phyloP scores from a whole-genome alignment of 352 stramenopile genomes.

The Phytophthora aleatoria region DNA sequence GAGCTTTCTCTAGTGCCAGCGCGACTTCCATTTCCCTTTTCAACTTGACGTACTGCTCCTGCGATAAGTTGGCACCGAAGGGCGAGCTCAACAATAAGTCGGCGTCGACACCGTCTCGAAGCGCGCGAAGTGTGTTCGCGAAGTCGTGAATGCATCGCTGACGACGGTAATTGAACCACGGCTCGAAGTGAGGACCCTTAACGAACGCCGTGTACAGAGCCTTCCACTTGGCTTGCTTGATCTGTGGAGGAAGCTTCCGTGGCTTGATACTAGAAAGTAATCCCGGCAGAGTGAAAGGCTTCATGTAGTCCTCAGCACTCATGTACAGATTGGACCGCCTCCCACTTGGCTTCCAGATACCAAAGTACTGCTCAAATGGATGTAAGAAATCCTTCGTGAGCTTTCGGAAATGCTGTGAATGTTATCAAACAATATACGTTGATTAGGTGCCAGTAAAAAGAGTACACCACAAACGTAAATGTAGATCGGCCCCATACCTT shows the following conservation, averaged over 20 bases:
- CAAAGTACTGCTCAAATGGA: constrained; percentile 90
- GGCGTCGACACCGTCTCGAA: constrained; percentile 54
- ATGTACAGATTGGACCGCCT: constrained; percentile 73
- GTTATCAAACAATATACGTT: neutral
- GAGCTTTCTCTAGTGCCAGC: constrained; percentile 40
- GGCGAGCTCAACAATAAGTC: constrained; percentile 45
- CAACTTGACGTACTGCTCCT: constrained; percentile 50
- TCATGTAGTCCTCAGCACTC: constrained; percentile 70
- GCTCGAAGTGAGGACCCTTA: constrained; percentile 70
- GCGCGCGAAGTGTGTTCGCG: constrained; percentile 50
- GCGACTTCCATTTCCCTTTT: constrained; percentile 55
- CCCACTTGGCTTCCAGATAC: constrained; percentile 72
- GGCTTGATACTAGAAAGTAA: constrained; percentile 66
- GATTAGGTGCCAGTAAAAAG: neutral
- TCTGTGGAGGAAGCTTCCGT: constrained; percentile 58
- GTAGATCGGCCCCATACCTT: constrained; percentile 42
- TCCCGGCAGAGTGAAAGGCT: constrained; percentile 63
- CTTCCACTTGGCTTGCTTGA: constrained; percentile 72
- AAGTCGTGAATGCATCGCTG: constrained; percentile 76
- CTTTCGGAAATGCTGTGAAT: constrained; percentile 83
- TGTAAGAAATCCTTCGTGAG: constrained; percentile 86
- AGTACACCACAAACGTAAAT: neutral
- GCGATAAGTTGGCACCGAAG: constrained; percentile 48
- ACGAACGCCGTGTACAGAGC: constrained; percentile 76
- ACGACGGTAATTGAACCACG: constrained; percentile 77